These are phyloP conservation scores for Corylus americana DNA, from an alignment of 306 rosid species.

Conservation along the genomic window DNA sequence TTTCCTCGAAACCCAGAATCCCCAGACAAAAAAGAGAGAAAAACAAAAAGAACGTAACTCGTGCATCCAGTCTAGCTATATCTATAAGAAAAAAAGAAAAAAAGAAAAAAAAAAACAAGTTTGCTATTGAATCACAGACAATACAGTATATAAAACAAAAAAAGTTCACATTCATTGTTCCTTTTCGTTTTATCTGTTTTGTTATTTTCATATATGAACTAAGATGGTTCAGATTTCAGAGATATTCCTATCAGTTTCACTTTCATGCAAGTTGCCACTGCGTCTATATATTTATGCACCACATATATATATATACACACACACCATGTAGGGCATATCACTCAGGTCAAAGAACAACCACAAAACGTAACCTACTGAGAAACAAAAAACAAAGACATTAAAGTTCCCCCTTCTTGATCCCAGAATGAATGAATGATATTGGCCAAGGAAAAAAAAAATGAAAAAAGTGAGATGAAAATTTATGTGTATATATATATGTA, in stretches of 20 bases:
- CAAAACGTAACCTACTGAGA: constrained; percentile 22
- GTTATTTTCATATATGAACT: constrained; percentile 40
- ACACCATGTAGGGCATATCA: constrained; percentile 33
- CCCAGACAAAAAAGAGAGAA: not conserved
- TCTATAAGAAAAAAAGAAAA: not conserved
- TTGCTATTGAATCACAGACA: constrained; percentile 50
- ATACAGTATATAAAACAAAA: constrained; percentile 41
- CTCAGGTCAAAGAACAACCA: constrained; percentile 24
- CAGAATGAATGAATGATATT: not conserved
- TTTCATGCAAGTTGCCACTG: constrained; percentile 45
- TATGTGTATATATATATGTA: not conserved
- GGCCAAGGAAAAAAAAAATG: not conserved
- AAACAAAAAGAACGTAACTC: not conserved
- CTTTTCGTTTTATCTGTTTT: constrained; percentile 26
- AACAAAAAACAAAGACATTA: constrained; percentile 15
- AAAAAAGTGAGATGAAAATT: not conserved
- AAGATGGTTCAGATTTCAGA: constrained; percentile 53
- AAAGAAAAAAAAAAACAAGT: constrained; percentile 1
- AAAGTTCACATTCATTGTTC: constrained; percentile 4
- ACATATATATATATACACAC: constrained; percentile 11
- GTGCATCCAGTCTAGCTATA: constrained; percentile 16
- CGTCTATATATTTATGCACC: constrained; percentile 20
- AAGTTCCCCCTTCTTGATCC: not conserved
- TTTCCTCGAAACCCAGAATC: not conserved
- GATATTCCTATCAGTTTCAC: constrained; percentile 37